phyloP scores from a whole-genome alignment of 768 basidiomycete species.

The Chalciporus pseudorubinellus region DNA sequence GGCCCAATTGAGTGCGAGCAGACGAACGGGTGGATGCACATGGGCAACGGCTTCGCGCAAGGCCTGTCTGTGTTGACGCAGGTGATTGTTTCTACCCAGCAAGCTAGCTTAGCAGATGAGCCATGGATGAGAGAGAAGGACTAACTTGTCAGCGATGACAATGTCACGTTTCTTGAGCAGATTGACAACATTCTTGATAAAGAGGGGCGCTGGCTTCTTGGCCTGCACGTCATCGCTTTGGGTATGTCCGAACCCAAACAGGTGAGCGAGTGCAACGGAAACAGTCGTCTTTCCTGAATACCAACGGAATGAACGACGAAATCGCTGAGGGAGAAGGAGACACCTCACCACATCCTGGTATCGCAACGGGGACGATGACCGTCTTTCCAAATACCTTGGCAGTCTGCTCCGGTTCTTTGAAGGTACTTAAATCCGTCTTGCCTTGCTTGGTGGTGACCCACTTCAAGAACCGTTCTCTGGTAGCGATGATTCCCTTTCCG shows the following conservation, averaged over 20 bases:
- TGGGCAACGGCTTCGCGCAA: constrained; percentile 55
- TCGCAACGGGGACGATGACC: constrained; percentile 82
- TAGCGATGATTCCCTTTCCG: constrained; percentile 83
- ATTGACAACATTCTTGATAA: constrained; percentile 67
- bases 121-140: background rate
- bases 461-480: constrained; percentile 71
- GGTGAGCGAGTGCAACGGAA: constrained; percentile 68
- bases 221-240: constrained; percentile 86
- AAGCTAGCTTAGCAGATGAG: background rate
- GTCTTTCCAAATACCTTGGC: constrained; percentile 58
- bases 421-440: constrained; percentile 31
- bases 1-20: constrained; percentile 82
- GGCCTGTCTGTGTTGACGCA: constrained; percentile 69
- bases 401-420: constrained; percentile 14
- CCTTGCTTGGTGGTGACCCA: constrained; percentile 60
- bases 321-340: background rate
- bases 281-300: constrained; percentile 81
- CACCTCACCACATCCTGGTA: constrained; percentile 86
- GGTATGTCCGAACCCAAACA: constrained; percentile 88
- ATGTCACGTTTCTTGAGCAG: constrained; percentile 65
- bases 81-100: constrained; percentile 79
- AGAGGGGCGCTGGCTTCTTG: constrained; percentile 70
- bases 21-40: constrained; percentile 54
- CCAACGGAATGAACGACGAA: background rate
- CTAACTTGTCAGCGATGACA: constrained; percentile 91